phyloP scores from a whole-genome alignment of 352 stramenopile genomes.

The Phytopythium litorale region DNA sequence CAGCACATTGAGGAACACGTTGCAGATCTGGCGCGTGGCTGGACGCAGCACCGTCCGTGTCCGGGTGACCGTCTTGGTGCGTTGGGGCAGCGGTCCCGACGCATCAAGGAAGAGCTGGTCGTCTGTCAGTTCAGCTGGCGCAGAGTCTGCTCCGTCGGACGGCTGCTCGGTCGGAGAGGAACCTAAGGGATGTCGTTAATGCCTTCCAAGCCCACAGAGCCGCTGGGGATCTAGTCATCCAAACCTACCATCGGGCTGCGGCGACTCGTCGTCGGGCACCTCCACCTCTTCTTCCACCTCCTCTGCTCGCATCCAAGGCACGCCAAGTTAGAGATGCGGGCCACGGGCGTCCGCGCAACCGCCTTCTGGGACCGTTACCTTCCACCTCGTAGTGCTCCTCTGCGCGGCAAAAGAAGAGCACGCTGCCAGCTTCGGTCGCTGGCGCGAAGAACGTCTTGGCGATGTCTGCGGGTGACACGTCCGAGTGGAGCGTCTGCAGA shows the following conservation, averaged over 20 bases:
- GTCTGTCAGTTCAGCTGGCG: slow-evolving; percentile 39
- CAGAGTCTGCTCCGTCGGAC: slow-evolving; percentile 7
- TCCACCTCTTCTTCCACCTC: slow-evolving; percentile 83
- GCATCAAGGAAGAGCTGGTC: slow-evolving; percentile 71
- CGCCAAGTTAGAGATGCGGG: background rate
- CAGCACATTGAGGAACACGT: slow-evolving; percentile 66
- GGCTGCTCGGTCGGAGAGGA: slow-evolving; percentile 4
- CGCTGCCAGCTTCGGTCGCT: slow-evolving; percentile 48
- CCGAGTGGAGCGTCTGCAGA: slow-evolving; percentile 16
- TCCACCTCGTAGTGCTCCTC: slow-evolving; percentile 69
- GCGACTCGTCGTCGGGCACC: slow-evolving; percentile 28
- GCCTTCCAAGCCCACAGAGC: background rate
- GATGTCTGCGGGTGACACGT: slow-evolving; percentile 24
- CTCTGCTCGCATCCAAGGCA: slow-evolving; percentile 22
- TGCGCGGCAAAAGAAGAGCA: slow-evolving; percentile 74
- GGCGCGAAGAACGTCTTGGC: slow-evolving; percentile 58
- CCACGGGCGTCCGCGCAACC: background rate
- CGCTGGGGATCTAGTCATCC: too few relatives aligned
- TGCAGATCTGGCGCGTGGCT: slow-evolving; percentile 51
- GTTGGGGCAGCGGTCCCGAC: slow-evolving; percentile 17
- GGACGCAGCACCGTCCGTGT: slow-evolving; percentile 45
- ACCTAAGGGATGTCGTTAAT: background rate
- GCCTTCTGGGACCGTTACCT: slow-evolving; percentile 20
- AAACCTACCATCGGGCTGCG: slow-evolving; percentile 10
- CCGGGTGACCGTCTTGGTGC: slow-evolving; percentile 35